Evolutionary conservation across 2,329 filamentous ascomycete genomes (phyloP), one percentile per base, ranked within the genome.

Genomic region (Escovopsis sp.): DNA sequence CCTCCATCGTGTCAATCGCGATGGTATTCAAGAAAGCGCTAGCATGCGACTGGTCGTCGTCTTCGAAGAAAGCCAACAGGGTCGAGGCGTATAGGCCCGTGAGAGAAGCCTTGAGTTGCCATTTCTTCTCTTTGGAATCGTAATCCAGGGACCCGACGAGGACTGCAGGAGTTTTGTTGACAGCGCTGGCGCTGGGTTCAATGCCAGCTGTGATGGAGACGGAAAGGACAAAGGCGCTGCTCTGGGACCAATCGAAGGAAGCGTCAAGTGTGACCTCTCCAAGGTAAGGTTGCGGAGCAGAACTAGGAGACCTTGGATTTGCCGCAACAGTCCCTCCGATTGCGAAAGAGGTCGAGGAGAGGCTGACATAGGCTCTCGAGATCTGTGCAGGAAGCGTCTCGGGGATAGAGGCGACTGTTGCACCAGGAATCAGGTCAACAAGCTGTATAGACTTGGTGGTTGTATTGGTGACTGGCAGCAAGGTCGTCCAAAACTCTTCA

Each of bases 11-110:
- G 1, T 38, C 34, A 11, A 46, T 38, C 2, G 9, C 34, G 16
- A 46, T 46, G 13, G 43, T 41, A 1, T 37, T 33, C 12, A 46
- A 38, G 3, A 45, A 4, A 0, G 39, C 38, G 1, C 27, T 19
- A 11, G 43, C 31, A 2, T 46, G 43, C 3, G 31, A 27, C 4
- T 37, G 29, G 1, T 23, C 19, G 5, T 37, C 27, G 3, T 43
- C n/a, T 1, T 38, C 27, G 15, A 45, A 45, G 27, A 46, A 46
- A 10, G 40, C 43, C 0, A 18, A 18, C 0, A 46, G 30, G 0
- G 37, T 34, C 2, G 38, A 38, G 0, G 41, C 41, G 2, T 45
- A 41, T 3, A 45, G n/a, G 1, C 35, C 32, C 0, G 16, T 31
- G 4, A 45, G 26, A 0, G 38, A 21, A 1, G 37, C 44, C 1